Evolutionary conservation across 345 rosid species (phyloP).

Genomic region (Odontarrhena argentea): DNA sequence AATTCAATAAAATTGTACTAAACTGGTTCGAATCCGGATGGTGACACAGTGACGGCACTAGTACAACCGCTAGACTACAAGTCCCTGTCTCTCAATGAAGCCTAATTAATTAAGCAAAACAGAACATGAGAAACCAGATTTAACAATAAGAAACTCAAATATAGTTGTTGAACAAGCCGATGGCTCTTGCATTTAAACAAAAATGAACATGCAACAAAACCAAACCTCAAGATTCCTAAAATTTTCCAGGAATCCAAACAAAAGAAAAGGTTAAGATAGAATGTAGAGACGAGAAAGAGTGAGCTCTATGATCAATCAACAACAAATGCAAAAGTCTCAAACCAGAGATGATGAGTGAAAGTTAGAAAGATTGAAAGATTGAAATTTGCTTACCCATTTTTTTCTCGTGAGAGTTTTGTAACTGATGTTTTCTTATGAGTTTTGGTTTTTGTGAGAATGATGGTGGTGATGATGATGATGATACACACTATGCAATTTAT

Average conservation of each 20-base stretch:
- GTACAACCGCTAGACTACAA: too few species aligned
- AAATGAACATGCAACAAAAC: slow-evolving; percentile 37
- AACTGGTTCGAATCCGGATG: too few species aligned
- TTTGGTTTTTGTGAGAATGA: slow-evolving; percentile 21
- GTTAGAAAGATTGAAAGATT: background rate
- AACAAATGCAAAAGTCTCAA: slow-evolving; percentile 30
- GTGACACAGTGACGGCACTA: too few species aligned
- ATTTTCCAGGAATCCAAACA: background rate
- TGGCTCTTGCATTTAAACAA: slow-evolving; percentile 23
- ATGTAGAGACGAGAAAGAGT: background rate
- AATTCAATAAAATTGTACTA: too few species aligned
- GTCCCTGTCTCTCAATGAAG: background rate
- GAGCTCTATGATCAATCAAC: slow-evolving; percentile 30
- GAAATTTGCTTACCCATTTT: slow-evolving; percentile 47
- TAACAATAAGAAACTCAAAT: background rate
- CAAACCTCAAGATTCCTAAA: background rate
- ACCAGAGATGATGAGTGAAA: background rate
- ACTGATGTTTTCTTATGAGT: slow-evolving; percentile 10
- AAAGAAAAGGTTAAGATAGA: background rate
- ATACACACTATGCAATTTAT: slow-evolving; percentile 39
- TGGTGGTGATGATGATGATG: slow-evolving; percentile 31
- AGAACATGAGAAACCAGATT: slow-evolving; percentile 11
- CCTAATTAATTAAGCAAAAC: background rate
- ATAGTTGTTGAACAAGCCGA: slow-evolving; percentile 21
- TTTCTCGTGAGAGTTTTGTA: slow-evolving; percentile 42